Conservation (phyloP, 108 stramenopile species). For the Skeletonema marinoi region DNA sequence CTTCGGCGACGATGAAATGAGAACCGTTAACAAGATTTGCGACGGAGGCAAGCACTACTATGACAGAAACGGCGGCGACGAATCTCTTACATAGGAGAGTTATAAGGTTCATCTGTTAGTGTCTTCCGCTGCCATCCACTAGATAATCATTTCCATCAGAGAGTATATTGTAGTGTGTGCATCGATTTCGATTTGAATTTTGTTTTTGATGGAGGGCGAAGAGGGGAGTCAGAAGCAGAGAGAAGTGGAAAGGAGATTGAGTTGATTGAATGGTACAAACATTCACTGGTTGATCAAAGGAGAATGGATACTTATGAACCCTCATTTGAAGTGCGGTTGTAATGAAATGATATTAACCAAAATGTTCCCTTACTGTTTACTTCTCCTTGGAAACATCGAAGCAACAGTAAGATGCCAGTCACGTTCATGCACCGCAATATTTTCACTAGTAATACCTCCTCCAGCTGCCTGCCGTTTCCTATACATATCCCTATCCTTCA, state of each 20-base stretch:
- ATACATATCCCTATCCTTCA: conserved; percentile 81
- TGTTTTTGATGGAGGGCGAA: no score
- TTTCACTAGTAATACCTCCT: conserved; percentile 79
- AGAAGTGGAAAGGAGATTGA: no score
- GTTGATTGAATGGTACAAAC: no score
- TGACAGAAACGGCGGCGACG: neutral
- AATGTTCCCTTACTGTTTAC: neutral
- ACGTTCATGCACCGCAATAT: conserved; percentile 71
- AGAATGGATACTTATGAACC: no score
- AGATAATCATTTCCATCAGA: neutral
- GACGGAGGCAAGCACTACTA: neutral
- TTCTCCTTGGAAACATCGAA: conserved; percentile 55
- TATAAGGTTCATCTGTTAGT: neutral
- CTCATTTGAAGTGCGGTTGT: no score
- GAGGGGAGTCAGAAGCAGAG: no score
- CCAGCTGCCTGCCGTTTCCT: conserved; percentile 85
- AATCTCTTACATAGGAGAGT: neutral
- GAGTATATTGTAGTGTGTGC: no score
- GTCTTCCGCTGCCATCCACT: neutral
- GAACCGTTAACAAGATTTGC: neutral
- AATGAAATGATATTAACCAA: no score
- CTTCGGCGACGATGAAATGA: neutral
- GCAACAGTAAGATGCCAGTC: conserved; percentile 87
- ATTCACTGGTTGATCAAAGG: no score
- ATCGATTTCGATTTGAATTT: no score